These are phyloP conservation scores for Strobilomyces echinocephalus DNA, from an alignment of 768 basidiomycete species.

Conservation along the genomic window DNA sequence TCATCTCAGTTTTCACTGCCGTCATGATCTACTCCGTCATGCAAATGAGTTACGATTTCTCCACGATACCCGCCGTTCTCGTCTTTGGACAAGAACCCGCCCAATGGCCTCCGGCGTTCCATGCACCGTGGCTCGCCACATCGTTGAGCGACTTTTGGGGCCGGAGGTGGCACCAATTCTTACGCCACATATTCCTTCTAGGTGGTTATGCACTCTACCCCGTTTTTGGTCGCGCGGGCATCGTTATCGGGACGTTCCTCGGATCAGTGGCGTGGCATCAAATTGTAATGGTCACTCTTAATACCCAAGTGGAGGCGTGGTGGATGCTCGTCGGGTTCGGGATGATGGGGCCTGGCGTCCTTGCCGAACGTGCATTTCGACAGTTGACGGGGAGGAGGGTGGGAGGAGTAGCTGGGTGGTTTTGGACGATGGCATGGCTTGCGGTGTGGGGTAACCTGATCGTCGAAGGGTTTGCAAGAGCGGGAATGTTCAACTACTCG, in stretches of 20 bases:
- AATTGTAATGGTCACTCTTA: not conserved
- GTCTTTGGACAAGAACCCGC: slow-evolving; percentile 1
- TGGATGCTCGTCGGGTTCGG: not conserved
- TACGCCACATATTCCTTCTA: not conserved
- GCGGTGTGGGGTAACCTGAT: not conserved
- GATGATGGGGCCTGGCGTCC: not conserved
- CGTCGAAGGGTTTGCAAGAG: not conserved
- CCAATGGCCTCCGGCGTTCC: not conserved
- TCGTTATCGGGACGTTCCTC: not conserved
- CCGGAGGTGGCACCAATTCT: slow-evolving; percentile 1
- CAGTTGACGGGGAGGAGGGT: not conserved
- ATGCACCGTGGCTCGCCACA: not conserved
- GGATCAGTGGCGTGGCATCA: not conserved
- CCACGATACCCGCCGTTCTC: not conserved
- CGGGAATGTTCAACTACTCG: not conserved
- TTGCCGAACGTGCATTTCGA: not conserved
- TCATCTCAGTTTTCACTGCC: not conserved
- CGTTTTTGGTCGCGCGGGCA: not conserved
- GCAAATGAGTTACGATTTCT: not conserved
- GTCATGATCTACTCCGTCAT: not conserved
- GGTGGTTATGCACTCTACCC: not conserved
- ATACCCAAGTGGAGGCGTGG: not conserved
- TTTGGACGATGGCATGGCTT: not conserved
- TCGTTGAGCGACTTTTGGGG: not conserved
- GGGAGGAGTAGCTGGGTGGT: not conserved